phyloP scores from a whole-genome alignment of 768 basidiomycete genomes.

The Leccinum pellstonianum region DNA sequence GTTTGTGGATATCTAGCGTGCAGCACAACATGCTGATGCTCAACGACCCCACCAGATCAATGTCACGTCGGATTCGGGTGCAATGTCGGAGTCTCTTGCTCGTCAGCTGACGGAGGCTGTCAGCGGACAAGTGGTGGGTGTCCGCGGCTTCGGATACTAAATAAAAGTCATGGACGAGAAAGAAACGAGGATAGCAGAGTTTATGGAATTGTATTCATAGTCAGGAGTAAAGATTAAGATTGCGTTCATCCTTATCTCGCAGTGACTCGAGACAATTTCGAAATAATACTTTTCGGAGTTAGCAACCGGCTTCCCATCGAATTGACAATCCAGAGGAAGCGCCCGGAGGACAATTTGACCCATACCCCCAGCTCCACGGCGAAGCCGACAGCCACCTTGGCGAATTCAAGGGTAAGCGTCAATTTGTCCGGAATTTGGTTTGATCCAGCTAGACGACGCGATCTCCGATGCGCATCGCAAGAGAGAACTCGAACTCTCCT shows the following conservation, averaged over 20 bases:
- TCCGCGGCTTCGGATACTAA: constrained; percentile 15
- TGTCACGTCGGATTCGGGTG: constrained; percentile 44
- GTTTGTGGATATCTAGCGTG: constrained; percentile 23
- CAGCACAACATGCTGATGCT: not conserved
- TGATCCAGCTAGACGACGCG: not conserved
- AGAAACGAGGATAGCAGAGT: not conserved
- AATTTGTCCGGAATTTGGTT: not conserved
- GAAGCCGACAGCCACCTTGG: constrained; percentile 57
- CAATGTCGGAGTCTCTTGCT: constrained; percentile 39
- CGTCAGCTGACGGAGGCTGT: constrained; percentile 24
- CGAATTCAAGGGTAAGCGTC: constrained; percentile 56
- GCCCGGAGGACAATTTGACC: not conserved
- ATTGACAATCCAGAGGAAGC: not conserved
- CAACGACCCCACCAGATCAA: constrained; percentile 41
- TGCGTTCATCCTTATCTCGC: not conserved
- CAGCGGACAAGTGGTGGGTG: constrained; percentile 10
- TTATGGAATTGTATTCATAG: constrained; percentile 1
- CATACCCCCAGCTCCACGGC: constrained; percentile 46
- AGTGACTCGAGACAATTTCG: not conserved
- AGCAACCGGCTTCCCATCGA: not conserved
- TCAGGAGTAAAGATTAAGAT: not conserved
- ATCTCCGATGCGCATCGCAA: constrained; percentile 26
- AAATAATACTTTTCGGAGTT: not conserved
- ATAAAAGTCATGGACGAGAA: not conserved
- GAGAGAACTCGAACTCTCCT: constrained; percentile 44